These are phyloP conservation scores for Cladophialophora exuberans DNA, from an alignment of 2,329 filamentous ascomycete species.

Conservation along the genomic window DNA sequence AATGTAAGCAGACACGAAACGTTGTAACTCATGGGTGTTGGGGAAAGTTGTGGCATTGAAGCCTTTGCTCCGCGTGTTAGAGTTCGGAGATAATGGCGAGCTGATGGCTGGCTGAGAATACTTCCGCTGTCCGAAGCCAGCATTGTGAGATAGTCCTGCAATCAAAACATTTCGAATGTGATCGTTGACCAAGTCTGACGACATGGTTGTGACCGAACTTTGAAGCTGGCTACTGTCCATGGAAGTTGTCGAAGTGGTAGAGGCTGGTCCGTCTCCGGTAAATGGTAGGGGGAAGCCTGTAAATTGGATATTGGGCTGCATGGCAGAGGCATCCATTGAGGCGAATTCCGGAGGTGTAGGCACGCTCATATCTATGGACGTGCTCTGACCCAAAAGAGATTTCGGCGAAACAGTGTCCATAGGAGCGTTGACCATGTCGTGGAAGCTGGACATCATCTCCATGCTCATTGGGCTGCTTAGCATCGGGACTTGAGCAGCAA, in stretches of 20 bases:
- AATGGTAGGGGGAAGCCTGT: conserved; percentile 54
- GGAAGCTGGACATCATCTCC: conserved; percentile 75
- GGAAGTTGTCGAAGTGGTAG: conserved; percentile 51
- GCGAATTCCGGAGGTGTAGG: conserved; percentile 76
- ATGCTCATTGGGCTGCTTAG: conserved; percentile 70
- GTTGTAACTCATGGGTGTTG: conserved; percentile 81
- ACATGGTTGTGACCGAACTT: conserved; percentile 63
- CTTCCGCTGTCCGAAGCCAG: conserved; percentile 60
- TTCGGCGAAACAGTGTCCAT: conserved; percentile 77
- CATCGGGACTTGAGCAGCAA: conserved; percentile 71
- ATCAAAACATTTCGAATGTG: conserved; percentile 66
- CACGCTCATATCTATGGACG: conserved; percentile 69
- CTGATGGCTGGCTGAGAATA: conserved; percentile 63
- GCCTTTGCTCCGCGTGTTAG: conserved; percentile 36
- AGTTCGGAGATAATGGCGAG: conserved; percentile 52
- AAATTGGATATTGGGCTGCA: conserved; percentile 53
- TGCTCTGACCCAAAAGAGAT: conserved; percentile 67
- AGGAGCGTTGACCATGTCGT: conserved; percentile 68
- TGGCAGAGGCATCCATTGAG: conserved; percentile 70
- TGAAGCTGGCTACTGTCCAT: conserved; percentile 64
- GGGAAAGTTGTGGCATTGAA: conserved; percentile 65
- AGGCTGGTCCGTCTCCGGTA: conserved; percentile 41
- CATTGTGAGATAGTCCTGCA: conserved; percentile 63
- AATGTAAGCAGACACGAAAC: conserved; percentile 88
- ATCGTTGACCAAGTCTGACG: conserved; percentile 68